Base-by-base conservation (phyloP, 2,329 filamentous ascomycete genomes). In the Rosellinia necatrix region DNA sequence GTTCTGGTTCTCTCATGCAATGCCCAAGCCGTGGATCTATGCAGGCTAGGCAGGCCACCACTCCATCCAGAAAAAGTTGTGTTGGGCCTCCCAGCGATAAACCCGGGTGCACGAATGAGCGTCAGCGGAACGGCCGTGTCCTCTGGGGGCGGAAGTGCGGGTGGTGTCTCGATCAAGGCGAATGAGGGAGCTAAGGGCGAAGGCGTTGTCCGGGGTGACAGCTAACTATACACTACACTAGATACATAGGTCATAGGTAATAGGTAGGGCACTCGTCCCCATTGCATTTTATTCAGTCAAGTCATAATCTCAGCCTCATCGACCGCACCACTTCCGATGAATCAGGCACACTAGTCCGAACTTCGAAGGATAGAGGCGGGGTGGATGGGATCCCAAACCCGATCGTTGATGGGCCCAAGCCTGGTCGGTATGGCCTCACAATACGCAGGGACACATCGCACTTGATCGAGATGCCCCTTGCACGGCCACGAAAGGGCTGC, bases 21-120 rank as follows among this genome's bases (percentile, higher is more conserved):
- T 51, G 32, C 43, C 43, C 44, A 47, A 54, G 59, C 43, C 49
- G 50, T 47, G 53, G 59, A 59, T 59, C 55, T 50, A 59, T 63
- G 59, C 54, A 60, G 42, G 52, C 55, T 53, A 40, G 46, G 15
- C 48, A 42, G 40, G 25, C 50, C 52, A 41, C 55, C 59, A 60
- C 57, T 56, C 53, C 41, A 55, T 43, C 43, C 40, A 43, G 42
- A 46, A 29, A 30, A 48, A 53, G 49, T 13, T 17, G 32, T 15
- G 44, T 59, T 62, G 46, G n/a, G 49, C 56, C 59, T 55, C 47
- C 53, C 25, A 34, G 46, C 35, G 53, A 48, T 29, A 52, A 55
- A 60, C 59, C 52, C 27, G 64, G 47, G 44, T 47, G 29, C n/a
- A 57, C 27, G 46, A 40, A 25, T 13, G n/a, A 49, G 21, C 25